Percentiles rank a stretch among this genome's conserved stretches.
phyloP scores from a whole-genome alignment of 805 yeast genomes.

The Saccharomycopsis synnaedendra region DNA sequence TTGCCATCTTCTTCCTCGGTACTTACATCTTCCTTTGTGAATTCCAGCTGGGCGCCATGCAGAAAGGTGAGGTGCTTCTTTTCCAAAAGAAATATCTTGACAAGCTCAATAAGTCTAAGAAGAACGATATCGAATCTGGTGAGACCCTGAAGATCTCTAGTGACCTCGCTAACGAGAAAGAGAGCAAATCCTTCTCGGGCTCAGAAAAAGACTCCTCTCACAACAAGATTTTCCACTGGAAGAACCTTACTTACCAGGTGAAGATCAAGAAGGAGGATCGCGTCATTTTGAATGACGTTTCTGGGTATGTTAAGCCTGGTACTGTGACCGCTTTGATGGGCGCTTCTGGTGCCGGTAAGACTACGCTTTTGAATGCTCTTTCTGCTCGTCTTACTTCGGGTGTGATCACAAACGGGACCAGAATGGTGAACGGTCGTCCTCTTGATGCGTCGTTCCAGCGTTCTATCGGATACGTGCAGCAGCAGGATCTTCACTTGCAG shows the following conservation, averaged over 20 bases:
- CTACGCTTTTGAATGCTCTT: constrained; percentile 62
- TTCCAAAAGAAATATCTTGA: constrained; percentile 34
- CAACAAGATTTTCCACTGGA: constrained; percentile 60
- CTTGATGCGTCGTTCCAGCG: constrained; percentile 60
- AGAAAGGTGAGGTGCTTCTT: constrained; percentile 51
- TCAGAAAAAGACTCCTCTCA: neutral
- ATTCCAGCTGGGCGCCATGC: constrained; percentile 39
- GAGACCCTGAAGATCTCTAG: constrained; percentile 17
- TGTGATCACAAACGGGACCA: constrained; percentile 51
- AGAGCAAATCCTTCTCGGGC: neutral
- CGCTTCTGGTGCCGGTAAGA: constrained; percentile 81
- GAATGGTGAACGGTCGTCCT: constrained; percentile 58
- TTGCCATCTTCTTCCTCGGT: constrained; percentile 37
- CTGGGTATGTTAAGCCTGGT: constrained; percentile 74
- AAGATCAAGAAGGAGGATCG: constrained; percentile 50
- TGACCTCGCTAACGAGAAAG: constrained; percentile 5
- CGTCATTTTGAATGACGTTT: constrained; percentile 37
- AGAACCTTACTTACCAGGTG: constrained; percentile 53
- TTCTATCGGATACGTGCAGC: constrained; percentile 73
- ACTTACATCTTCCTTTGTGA: constrained; percentile 41
- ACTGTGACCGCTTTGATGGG: constrained; percentile 78
- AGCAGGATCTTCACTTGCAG: constrained; percentile 65
- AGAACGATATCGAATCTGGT: constrained; percentile 18
- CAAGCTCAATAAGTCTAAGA: constrained; percentile 26
- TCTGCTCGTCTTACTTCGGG: constrained; percentile 65